Conservation (phyloP, 2,329 filamentous ascomycete species). For the Clonostachys chloroleuca region DNA sequence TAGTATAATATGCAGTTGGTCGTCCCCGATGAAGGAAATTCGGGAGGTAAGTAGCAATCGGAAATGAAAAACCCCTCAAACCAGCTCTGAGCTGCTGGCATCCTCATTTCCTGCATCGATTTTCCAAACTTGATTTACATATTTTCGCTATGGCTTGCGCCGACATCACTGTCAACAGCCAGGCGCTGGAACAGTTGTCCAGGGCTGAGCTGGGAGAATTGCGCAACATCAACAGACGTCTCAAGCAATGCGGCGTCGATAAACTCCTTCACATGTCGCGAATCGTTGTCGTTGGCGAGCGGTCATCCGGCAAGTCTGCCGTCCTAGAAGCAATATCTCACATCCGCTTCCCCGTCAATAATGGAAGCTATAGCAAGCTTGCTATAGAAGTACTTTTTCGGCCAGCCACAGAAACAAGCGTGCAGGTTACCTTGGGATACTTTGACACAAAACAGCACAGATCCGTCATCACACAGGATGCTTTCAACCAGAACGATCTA, state of each 20-base stretch:
- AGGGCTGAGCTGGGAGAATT: constrained; percentile 36
- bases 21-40: too few relatives aligned
- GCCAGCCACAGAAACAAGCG: constrained; percentile 21
- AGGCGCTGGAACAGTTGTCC: constrained; percentile 34
- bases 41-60: too few relatives aligned
- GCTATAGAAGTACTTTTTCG: constrained; percentile 55
- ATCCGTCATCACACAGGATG: constrained; percentile 23
- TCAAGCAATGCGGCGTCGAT: constrained; percentile 43
- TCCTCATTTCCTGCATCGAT: too few relatives aligned
- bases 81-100: too few relatives aligned
- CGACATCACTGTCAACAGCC: too few relatives aligned
- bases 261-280: constrained; percentile 44
- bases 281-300: constrained; percentile 55
- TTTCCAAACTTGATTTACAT: too few relatives aligned
- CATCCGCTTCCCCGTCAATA: constrained; percentile 53
- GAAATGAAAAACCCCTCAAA: too few relatives aligned
- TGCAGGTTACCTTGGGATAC: constrained; percentile 36
- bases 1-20: too few relatives aligned
- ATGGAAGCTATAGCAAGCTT: constrained; percentile 53
- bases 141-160: too few relatives aligned
- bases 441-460: constrained; percentile 17
- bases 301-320: constrained; percentile 59
- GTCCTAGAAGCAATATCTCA: constrained; percentile 60
- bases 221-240: constrained; percentile 46
- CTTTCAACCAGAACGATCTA: constrained; percentile 21